Evolutionary conservation across 768 basidiomycete species (phyloP), one percentile per base, ranked within the genome.

Genomic region (Melanogaster broomeanus): DNA sequence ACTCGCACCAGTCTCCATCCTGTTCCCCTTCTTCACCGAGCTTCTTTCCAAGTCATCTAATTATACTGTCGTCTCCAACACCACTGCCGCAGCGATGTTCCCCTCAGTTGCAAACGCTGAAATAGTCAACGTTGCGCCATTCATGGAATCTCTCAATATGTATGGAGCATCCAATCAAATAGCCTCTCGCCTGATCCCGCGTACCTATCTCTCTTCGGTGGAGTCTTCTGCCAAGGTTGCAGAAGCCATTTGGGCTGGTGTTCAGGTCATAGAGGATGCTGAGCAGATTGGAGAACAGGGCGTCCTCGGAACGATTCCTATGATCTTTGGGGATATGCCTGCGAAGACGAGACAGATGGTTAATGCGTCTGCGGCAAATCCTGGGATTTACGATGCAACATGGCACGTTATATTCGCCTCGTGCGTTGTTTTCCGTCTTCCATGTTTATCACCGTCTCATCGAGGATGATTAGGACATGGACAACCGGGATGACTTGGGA

Each of bases 291-390:
- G 42, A 35, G 30, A 19, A 11, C 31, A 22, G 18, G 42, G 49
- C 27, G 31, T 28, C 12, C 31, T 40, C 3, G 42, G 44, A 16
- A 18, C 25, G 2, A 24, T 37, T 6, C 44, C 34, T 1, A 31
- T 48, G 18, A 15, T 62, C 16, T 59, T 56, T n/a, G 61, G 53
- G 3, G 45, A 50, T 24, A 47, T 63, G 56, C 30, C 61, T 2
- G 46, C 52, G 39, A 49, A 39, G 11, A 57, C 45, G 16, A 47
- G 33, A 5, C 43, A 46, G 6, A 53, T 19, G 22, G 48, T 42
- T 8, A 53, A 62, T n/a, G 53, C 51, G 31, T 57, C 61, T 1
- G 61, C 50, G 2, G 61, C 57, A 1, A 62, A 62, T 31, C 61
- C 61, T 10, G 58, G 49, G 18, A 45, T 60, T 6, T 63, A 63